Percentiles rank a stretch among this genome's conserved stretches.
Evolutionary conservation across 2,329 filamentous ascomycete genomes (phyloP).

Genomic region (Paecilomyces formosus): DNA sequence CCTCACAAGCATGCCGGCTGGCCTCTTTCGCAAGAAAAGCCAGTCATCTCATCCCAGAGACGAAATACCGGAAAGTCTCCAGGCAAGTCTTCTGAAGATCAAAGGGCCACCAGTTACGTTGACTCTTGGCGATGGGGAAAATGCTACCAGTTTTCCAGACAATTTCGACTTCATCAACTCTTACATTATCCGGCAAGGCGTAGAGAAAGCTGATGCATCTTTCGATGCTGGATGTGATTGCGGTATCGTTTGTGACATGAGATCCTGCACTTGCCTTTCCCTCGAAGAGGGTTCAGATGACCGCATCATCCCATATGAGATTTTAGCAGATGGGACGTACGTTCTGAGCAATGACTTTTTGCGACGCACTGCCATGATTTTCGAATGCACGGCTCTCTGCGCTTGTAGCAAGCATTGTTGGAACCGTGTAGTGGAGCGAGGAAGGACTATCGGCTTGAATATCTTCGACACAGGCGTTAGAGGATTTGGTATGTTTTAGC

Average conservation of each 20-base stretch:
- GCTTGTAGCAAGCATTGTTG: slow-evolving; percentile 27
- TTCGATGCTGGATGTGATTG: slow-evolving; percentile 30
- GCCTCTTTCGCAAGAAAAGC: slow-evolving; percentile 1
- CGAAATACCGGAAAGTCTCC: slow-evolving; percentile 8
- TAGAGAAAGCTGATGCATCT: slow-evolving; percentile 15
- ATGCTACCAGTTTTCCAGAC: slow-evolving; percentile 16
- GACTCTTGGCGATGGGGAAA: slow-evolving; percentile 6
- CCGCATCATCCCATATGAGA: slow-evolving; percentile 24
- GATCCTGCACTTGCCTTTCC: slow-evolving; percentile 21
- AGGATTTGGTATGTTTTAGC: slow-evolving; percentile 29
- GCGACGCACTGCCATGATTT: slow-evolving; percentile 27
- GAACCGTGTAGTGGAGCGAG: slow-evolving; percentile 36
- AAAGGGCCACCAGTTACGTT: slow-evolving; percentile 22
- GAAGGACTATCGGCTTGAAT: slow-evolving; percentile 31
- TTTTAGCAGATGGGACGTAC: slow-evolving; percentile 10
- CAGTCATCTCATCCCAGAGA: not conserved
- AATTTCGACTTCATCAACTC: slow-evolving; percentile 33
- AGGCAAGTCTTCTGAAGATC: slow-evolving; percentile 16
- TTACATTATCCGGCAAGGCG: slow-evolving; percentile 27
- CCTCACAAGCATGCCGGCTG: not conserved
- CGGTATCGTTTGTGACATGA: slow-evolving; percentile 14
- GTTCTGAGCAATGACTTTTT: slow-evolving; percentile 25
- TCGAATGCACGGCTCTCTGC: slow-evolving; percentile 35
- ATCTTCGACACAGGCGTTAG: slow-evolving; percentile 36
- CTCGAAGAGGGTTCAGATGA: slow-evolving; percentile 21